A percentile compares a stretch with the other conserved stretches of the same genome.
Conservation (phyloP, 768 basidiomycete species). For the Calvatia gigantea region DNA sequence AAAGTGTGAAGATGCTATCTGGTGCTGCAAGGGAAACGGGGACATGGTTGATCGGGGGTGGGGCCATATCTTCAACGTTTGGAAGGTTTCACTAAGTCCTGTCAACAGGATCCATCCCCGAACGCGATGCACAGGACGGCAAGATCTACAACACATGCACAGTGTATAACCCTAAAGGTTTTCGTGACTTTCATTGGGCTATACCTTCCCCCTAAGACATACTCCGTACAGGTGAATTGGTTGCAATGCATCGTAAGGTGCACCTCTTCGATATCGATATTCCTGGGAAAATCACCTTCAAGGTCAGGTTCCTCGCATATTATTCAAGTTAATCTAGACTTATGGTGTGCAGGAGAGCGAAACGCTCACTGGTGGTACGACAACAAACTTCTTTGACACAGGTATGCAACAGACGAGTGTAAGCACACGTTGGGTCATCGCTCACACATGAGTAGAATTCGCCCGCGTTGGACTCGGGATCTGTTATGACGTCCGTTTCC, state of each 20-base stretch:
- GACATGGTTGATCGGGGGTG: slow-evolving; percentile 94
- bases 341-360: slow-evolving; percentile 69
- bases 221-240: slow-evolving; percentile 61
- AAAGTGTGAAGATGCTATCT: slow-evolving; percentile 81
- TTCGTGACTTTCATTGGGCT: background rate
- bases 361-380: slow-evolving; percentile 73
- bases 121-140: slow-evolving; percentile 57
- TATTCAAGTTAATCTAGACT: slow-evolving; percentile 6
- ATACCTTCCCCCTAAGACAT: slow-evolving; percentile 10
- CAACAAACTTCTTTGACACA: slow-evolving; percentile 81
- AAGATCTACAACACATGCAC: slow-evolving; percentile 93
- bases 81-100: background rate
- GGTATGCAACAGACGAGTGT: slow-evolving; percentile 51
- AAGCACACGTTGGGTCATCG: slow-evolving; percentile 1
- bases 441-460: slow-evolving; percentile 55
- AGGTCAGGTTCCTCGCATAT: slow-evolving; percentile 37
- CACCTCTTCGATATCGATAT: slow-evolving; percentile 99
- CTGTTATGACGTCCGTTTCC: slow-evolving; percentile 95
- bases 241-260: slow-evolving; percentile 89
- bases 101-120: slow-evolving; percentile 83
- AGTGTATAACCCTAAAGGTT: slow-evolving; percentile 81
- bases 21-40: slow-evolving; percentile 71
- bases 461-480: slow-evolving; percentile 96
- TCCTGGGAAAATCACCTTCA: slow-evolving; percentile 86
- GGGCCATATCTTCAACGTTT: background rate